Conservation (phyloP, 1,284 basidiomycete species). For the Coriolopsis trogii region DNA sequence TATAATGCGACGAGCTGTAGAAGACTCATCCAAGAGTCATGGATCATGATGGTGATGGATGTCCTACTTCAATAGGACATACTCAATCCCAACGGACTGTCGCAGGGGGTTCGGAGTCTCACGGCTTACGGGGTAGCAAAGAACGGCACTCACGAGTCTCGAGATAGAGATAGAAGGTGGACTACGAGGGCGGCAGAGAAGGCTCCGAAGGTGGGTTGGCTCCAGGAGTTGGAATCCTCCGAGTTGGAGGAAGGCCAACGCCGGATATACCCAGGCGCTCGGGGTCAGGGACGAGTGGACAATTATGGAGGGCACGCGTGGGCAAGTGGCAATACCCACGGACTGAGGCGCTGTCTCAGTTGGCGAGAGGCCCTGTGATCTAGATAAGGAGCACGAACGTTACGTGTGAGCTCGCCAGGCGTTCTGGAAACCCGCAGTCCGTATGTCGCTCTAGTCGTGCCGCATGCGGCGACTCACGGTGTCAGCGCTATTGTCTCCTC, state of each 20-base stretch:
- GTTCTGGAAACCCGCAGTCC: constrained; percentile 19
- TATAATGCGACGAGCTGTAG: constrained; percentile 6
- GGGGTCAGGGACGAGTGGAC: constrained; percentile 14
- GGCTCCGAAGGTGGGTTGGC: not conserved
- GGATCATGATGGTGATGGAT: constrained; percentile 26
- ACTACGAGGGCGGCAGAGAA: not conserved
- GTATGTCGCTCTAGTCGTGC: constrained; percentile 14
- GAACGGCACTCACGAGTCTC: too few relatives aligned
- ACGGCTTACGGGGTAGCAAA: too few relatives aligned
- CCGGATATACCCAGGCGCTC: constrained; percentile 8
- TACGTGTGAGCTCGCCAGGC: constrained; percentile 5
- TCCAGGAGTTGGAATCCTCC: too few relatives aligned
- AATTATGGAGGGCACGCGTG: constrained; percentile 6
- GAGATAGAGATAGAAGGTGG: not conserved
- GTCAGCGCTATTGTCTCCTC: too few relatives aligned
- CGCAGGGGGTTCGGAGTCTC: too few relatives aligned
- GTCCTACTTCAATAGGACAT: too few relatives aligned
- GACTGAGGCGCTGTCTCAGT: constrained; percentile 19
- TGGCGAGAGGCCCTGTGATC: constrained; percentile 5
- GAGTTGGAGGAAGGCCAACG: not conserved
- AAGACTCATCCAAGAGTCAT: constrained; percentile 3
- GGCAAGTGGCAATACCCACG: constrained; percentile 8
- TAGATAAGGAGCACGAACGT: too few relatives aligned
- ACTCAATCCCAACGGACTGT: too few relatives aligned
- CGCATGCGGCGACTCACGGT: constrained; percentile 4